Conservation (phyloP, 148 eudicot species). For the Oxyria digyna region DNA sequence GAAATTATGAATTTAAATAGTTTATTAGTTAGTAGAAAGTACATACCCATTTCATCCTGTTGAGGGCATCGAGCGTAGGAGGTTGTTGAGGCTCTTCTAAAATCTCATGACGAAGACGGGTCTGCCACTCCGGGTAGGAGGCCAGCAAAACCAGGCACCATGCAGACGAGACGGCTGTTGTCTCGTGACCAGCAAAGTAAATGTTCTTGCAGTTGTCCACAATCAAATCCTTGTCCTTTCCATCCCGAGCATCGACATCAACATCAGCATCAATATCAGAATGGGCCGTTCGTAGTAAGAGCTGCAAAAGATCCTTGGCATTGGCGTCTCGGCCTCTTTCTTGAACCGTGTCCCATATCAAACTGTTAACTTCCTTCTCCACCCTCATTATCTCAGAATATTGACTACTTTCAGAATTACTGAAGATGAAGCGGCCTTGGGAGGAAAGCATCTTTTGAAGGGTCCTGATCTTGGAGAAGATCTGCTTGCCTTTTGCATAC, state of each 20-base stretch:
- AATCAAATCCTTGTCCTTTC: conserved; percentile 33
- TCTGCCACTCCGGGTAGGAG: conserved; percentile 72
- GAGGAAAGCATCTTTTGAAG: conserved; percentile 45
- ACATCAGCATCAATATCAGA: too few relatives aligned
- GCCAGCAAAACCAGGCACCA: conserved; percentile 87
- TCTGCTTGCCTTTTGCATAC: conserved; percentile 46
- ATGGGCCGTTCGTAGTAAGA: conserved; percentile 28
- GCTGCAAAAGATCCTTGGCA: conserved; percentile 52
- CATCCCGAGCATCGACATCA: conserved; percentile 14
- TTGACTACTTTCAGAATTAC: conserved; percentile 11
- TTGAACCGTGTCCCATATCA: conserved; percentile 61
- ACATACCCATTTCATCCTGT: conserved; percentile 59
- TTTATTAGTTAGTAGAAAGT: too few relatives aligned
- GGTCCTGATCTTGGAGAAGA: conserved; percentile 65
- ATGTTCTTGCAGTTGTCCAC: conserved; percentile 88
- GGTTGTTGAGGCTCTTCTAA: background rate
- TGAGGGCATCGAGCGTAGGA: conserved; percentile 25
- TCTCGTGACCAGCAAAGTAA: conserved; percentile 84
- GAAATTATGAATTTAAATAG: background rate
- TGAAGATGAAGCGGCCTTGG: conserved; percentile 36
- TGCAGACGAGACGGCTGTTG: conserved; percentile 69
- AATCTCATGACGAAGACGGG: conserved; percentile 38
- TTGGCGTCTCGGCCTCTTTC: conserved; percentile 33
- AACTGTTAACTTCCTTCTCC: conserved; percentile 52
- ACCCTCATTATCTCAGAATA: conserved; percentile 33